phyloP scores from a whole-genome alignment of 768 basidiomycete species.

The Heimioporus sp. region DNA sequence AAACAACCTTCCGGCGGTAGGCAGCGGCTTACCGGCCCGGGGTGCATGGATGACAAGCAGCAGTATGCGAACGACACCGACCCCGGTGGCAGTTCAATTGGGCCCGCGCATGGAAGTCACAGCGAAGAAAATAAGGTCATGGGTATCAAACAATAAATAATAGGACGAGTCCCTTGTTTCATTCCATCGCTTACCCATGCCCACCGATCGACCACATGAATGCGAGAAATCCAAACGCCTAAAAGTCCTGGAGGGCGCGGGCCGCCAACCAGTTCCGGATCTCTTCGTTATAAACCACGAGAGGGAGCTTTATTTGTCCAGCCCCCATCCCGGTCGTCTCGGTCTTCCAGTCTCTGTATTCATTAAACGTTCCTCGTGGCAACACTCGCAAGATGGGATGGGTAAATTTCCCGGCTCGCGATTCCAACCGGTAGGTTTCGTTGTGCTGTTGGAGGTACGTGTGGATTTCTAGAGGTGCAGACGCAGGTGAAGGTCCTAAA shows the following conservation, averaged over 20 bases:
- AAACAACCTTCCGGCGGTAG: too few species aligned
- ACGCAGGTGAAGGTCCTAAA: background rate
- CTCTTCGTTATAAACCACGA: slow-evolving; percentile 14
- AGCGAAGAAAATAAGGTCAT: too few species aligned
- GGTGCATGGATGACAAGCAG: too few species aligned
- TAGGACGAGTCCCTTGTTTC: too few species aligned
- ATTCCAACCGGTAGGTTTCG: slow-evolving; percentile 10
- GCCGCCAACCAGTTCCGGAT: slow-evolving; percentile 14
- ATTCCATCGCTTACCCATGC: too few species aligned
- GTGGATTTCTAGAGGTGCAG: slow-evolving; percentile 6
- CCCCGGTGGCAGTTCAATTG: too few species aligned
- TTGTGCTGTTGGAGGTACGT: slow-evolving; percentile 9
- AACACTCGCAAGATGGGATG: slow-evolving; percentile 16
- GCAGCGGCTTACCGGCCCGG: too few species aligned
- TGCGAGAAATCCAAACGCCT: background rate
- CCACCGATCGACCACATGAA: too few species aligned
- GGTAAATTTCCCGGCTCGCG: slow-evolving; percentile 3
- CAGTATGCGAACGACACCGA: too few species aligned
- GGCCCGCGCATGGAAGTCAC: too few species aligned
- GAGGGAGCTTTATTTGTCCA: slow-evolving; percentile 20
- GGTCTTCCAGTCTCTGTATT: slow-evolving; percentile 22
- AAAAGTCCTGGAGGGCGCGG: slow-evolving; percentile 15
- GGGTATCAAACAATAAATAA: too few species aligned
- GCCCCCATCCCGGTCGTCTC: slow-evolving; percentile 10
- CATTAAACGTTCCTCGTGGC: slow-evolving; percentile 16